Percentiles rank a stretch among this genome's conserved stretches.
These are phyloP conservation scores for Myxozyma monticola DNA, from an alignment of 805 yeast species.

Conservation along the genomic window DNA sequence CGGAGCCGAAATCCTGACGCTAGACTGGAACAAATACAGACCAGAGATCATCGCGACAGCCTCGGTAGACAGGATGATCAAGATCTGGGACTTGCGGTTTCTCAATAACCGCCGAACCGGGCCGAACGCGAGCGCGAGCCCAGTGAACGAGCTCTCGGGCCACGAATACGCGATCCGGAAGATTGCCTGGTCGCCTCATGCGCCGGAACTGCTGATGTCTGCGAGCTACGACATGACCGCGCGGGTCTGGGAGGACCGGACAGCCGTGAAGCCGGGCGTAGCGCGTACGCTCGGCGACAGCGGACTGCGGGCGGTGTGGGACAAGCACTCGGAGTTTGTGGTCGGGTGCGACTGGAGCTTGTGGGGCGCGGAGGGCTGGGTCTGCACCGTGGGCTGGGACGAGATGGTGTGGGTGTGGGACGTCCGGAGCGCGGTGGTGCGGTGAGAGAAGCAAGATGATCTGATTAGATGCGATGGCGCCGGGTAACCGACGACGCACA, in stretches of 20 bases:
- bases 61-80: conserved; percentile 84
- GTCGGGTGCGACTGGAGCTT: conserved; percentile 92
- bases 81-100: conserved; percentile 88
- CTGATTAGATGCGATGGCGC: no score
- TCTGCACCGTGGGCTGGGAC: conserved; percentile 94
- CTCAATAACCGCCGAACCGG: conserved; percentile 22
- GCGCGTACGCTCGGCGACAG: conserved; percentile 48
- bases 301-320: conserved; percentile 58
- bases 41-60: conserved; percentile 78
- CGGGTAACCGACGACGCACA: no score
- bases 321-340: conserved; percentile 81
- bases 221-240: conserved; percentile 93
- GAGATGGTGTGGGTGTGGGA: conserved; percentile 92
- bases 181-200: conserved; percentile 88
- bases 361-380: conserved; percentile 97
- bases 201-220: conserved; percentile 64
- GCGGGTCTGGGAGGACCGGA: conserved; percentile 76
- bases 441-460: no score
- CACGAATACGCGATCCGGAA: conserved; percentile 87
- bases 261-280: conserved; percentile 62
- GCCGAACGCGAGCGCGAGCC: conserved; percentile 46
- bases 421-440: conserved; percentile 43
- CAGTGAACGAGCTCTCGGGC: conserved; percentile 74
- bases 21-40: conserved; percentile 91
- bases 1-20: conserved; percentile 74